phyloP scores from a whole-genome alignment of 305 asterid species.

The Fraxinus sp. region DNA sequence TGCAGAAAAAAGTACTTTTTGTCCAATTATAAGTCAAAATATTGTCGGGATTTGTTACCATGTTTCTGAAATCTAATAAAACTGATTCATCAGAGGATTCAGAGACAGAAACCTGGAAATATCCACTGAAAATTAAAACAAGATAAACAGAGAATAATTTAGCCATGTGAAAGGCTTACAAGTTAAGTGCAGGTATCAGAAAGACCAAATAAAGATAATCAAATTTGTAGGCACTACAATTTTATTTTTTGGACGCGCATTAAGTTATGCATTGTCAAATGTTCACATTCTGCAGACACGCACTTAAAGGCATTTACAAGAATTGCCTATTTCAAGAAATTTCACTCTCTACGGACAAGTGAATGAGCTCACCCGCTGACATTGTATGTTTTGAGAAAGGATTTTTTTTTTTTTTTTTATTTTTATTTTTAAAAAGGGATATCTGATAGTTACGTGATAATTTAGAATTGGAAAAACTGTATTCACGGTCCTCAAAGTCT shows the following conservation, averaged over 20 bases:
- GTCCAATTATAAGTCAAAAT: slow-evolving; percentile 20
- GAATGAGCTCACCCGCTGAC: not conserved
- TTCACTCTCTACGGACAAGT: not conserved
- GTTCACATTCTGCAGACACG: not conserved
- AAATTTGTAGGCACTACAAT: not conserved
- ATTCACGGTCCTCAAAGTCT: not conserved
- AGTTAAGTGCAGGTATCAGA: not conserved
- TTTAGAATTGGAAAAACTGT: not conserved
- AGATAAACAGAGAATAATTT: not conserved
- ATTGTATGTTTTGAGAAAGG: not conserved
- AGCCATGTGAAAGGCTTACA: not conserved
- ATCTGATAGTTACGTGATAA: not conserved
- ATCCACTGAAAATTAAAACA: not conserved
- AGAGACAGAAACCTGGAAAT: not conserved
- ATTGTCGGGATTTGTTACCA: not conserved
- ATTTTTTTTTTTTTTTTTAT: no score
- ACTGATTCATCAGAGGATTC: slow-evolving; percentile 11
- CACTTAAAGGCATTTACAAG: not conserved
- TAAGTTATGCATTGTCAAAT: not conserved
- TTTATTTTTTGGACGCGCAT: not conserved
- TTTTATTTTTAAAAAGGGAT: not conserved
- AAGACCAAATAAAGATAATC: not conserved
- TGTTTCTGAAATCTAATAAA: slow-evolving; percentile 21
- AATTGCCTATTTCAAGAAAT: not conserved
- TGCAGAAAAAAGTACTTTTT: slow-evolving; percentile 16